phyloP scores from a whole-genome alignment of 768 basidiomycete genomes.

The Naganishia friedmannii region DNA sequence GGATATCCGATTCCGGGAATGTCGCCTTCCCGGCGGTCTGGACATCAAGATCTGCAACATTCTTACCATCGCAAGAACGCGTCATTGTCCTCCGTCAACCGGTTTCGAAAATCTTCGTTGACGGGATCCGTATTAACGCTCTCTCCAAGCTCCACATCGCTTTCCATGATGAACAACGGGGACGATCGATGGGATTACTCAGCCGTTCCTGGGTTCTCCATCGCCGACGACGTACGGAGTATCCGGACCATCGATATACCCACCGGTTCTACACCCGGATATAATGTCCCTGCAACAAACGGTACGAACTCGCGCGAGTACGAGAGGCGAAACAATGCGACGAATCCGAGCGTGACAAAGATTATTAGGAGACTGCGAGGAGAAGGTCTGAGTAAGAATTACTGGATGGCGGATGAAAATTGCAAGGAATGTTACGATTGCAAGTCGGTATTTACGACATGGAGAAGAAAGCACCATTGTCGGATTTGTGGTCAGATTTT shows the following conservation, averaged over 20 bases:
- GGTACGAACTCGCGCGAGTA: constrained; percentile 56
- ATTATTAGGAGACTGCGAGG: constrained; percentile 85
- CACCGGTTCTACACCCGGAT: not conserved
- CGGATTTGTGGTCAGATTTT: constrained; percentile 99
- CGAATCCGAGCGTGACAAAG: constrained; percentile 81
- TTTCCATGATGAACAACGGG: constrained; percentile 11
- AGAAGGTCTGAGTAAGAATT: constrained; percentile 87
- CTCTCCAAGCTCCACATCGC: constrained; percentile 23
- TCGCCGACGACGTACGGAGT: constrained; percentile 80
- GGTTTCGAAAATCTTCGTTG: constrained; percentile 23
- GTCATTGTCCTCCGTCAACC: constrained; percentile 21
- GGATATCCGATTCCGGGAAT: constrained; percentile 2
- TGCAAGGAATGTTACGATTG: constrained; percentile 96
- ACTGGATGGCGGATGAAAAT: constrained; percentile 98
- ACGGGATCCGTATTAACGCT: constrained; percentile 14
- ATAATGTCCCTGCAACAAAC: not conserved
- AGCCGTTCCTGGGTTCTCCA: constrained; percentile 82
- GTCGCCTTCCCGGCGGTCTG: not conserved
- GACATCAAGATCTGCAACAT: not conserved
- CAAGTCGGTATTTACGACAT: constrained; percentile 84
- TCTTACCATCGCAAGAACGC: constrained; percentile 19
- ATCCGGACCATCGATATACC: constrained; percentile 55
- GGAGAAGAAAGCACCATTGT: constrained; percentile 95
- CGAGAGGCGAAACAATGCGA: constrained; percentile 65
- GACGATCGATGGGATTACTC: constrained; percentile 29